Conservation (phyloP, 495 filamentous ascomycete species). For the Oleoguttula mirabilis region DNA sequence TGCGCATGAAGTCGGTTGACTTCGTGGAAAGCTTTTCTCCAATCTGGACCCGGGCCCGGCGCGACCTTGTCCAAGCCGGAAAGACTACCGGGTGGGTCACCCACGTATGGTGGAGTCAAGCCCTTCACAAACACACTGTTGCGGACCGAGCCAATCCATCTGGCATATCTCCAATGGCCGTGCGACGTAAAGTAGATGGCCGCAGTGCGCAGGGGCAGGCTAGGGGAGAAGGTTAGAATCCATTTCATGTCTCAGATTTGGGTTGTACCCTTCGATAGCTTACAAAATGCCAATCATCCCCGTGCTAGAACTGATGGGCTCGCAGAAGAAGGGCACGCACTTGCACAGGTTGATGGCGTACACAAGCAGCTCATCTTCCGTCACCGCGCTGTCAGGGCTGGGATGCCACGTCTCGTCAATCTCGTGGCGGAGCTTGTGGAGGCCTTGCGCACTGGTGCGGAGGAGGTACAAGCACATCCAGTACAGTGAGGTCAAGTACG, state of each 20-base stretch:
- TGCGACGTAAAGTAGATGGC: constrained; percentile 12
- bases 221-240: too few species aligned
- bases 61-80: not conserved
- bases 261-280: too few species aligned
- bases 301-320: constrained; percentile 13
- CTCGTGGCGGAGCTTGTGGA: constrained; percentile 8
- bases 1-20: not conserved
- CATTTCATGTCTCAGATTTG: too few species aligned
- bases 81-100: not conserved
- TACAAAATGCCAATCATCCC: constrained; percentile 18
- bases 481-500: constrained; percentile 17
- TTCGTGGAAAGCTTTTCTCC: constrained; percentile 3
- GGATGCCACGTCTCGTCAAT: constrained; percentile 11
- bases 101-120: constrained; percentile 9
- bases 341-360: constrained; percentile 14
- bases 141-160: constrained; percentile 12
- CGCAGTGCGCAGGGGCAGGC: constrained; percentile 16
- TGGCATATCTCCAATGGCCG: constrained; percentile 8
- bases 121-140: constrained; percentile 14
- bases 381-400: not conserved
- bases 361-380: constrained; percentile 10
- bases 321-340: constrained; percentile 18
- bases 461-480: constrained; percentile 15
- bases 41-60: not conserved
- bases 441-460: constrained; percentile 8